These are phyloP conservation scores for Erigeron philadelphicus DNA, from an alignment of 140 eudicot genomes.

Conservation along the genomic window DNA sequence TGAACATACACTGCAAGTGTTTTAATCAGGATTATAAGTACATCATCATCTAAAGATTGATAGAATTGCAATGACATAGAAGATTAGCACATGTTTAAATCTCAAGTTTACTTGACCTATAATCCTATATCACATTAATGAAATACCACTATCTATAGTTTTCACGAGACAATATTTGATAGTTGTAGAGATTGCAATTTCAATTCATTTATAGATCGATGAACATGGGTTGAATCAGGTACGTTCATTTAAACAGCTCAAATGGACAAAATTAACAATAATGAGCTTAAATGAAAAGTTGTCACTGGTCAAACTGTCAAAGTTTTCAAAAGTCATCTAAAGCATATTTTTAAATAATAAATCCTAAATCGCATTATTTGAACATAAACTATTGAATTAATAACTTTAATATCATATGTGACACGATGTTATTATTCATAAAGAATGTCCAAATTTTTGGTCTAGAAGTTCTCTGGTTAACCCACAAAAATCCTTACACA, in stretches of 20 bases:
- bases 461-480: neutral
- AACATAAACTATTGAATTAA: neutral
- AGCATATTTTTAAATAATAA: neutral
- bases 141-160: slow-evolving; percentile 4
- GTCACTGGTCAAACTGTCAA: neutral
- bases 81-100: neutral
- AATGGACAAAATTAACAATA: neutral
- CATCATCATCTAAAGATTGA: neutral
- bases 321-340: neutral
- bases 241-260: neutral
- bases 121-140: neutral
- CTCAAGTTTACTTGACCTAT: neutral
- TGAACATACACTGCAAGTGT: no score
- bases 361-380: neutral
- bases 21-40: neutral
- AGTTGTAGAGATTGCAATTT: neutral
- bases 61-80: neutral
- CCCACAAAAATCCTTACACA: neutral
- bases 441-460: neutral
- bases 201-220: neutral
- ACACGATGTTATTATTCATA: neutral
- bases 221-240: neutral
- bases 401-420: neutral
- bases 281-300: neutral
- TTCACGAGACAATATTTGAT: neutral